Evolutionary conservation across 345 rosid genomes (phyloP), one percentile per base, ranked within the genome.

Genomic region (Eucalyptus pauciflora): DNA sequence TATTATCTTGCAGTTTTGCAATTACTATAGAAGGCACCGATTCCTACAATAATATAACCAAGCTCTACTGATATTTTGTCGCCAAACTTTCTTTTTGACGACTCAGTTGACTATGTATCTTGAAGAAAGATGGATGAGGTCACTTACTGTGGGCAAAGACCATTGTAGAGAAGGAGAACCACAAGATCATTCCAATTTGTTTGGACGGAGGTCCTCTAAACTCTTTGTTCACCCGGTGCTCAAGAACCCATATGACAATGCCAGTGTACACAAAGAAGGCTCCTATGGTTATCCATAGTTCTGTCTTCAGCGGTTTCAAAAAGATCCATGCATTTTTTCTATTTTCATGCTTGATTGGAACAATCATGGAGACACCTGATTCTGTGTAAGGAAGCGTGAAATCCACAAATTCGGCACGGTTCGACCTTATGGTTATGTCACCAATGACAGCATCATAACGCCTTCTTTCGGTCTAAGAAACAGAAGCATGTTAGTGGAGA

Each of bases 351-450:
- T 80, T 80, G n/a, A 86, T 62, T 3, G 92, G 91, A 29, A 93
- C 92, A 18, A 93, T 86, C 93, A 93, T 93, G 14, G 86, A 33
- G 50, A 93, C 91, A 3, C 93, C 92, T 7, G 90, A 88, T 27
- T 93, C 92, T 24, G 91, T 62, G 90, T 90, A 92, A 3, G 95
- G 94, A 79, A 93, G 43, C 7, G 95, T 91, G 87, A 92, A 94
- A 71, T 93, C 95, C 8, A 90, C 92, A 54, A 81, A 86, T 2
- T 33, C 9, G 17, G 88, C 86, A 45, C 94, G 48, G n/a, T 80
- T 87, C 1, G 87, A 88, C 83, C 89, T 81, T 18, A 93, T 90
- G 46, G 92, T 81, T 58, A 76, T 71, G 54, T 93, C 93, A n/a
- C 93, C 93, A 20, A 93, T 92, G 10, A 86, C 93, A 5, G 86